These are phyloP conservation scores for Xerocomellus amylosporus DNA, from an alignment of 768 basidiomycete species.

Conservation along the genomic window DNA sequence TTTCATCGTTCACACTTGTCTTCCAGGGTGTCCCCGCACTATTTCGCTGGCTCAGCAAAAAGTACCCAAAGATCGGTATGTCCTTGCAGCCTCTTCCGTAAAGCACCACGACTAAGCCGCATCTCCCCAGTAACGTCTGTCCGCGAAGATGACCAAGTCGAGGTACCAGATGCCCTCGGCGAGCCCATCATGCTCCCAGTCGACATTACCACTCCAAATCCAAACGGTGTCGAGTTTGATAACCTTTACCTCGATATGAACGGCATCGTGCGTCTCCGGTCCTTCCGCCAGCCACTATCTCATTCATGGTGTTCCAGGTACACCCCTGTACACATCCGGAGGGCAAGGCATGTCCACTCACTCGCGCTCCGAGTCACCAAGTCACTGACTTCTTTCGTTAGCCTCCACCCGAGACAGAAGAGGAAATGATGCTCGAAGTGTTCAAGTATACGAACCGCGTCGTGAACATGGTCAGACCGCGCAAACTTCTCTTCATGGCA, in stretches of 20 bases:
- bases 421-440: conserved; percentile 98
- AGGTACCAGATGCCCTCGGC: conserved; percentile 66
- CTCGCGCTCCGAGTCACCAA: background rate
- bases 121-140: conserved; percentile 62
- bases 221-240: conserved; percentile 95
- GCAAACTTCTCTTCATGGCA: conserved; percentile 96
- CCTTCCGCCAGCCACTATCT: background rate
- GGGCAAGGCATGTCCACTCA: conserved; percentile 62
- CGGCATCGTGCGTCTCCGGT: conserved; percentile 68
- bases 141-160: conserved; percentile 77
- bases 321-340: conserved; percentile 99
- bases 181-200: conserved; percentile 68
- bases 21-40: conserved; percentile 92
- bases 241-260: conserved; percentile 99
- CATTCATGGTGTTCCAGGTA: conserved; percentile 47
- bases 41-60: conserved; percentile 98
- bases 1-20: conserved; percentile 2
- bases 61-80: conserved; percentile 95
- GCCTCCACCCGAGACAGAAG: conserved; percentile 96
- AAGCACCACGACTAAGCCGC: background rate
- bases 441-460: conserved; percentile 97
- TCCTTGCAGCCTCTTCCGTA: conserved; percentile 4
- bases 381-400: conserved; percentile 28
- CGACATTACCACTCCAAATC: conserved; percentile 78
- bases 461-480: conserved; percentile 93